Conservation (phyloP, 805 yeast genomes). For the Clavispora fructus region DNA sequence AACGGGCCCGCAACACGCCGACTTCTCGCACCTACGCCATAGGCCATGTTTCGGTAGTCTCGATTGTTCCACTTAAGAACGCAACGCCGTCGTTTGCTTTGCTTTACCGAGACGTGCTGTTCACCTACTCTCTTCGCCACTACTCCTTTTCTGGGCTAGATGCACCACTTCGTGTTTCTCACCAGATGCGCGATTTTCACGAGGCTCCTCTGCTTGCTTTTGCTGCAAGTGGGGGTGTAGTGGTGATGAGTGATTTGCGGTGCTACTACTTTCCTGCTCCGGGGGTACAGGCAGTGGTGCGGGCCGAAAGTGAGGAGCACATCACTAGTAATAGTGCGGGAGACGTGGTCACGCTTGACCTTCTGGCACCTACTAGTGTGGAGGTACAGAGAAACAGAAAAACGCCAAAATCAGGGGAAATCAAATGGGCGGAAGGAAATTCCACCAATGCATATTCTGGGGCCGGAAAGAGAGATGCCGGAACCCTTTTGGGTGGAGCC, state of each 20-base stretch:
- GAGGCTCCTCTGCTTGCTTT: conserved; percentile 25
- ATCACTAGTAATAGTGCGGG: not conserved
- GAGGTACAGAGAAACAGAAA: too few relatives aligned
- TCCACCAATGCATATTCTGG: too few relatives aligned
- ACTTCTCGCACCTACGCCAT: conserved; percentile 6
- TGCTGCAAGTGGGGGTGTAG: conserved; percentile 22
- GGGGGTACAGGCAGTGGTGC: not conserved
- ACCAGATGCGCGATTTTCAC: conserved; percentile 26
- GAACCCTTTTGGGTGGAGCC: not conserved
- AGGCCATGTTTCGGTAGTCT: conserved; percentile 10
- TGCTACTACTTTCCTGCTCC: conserved; percentile 24
- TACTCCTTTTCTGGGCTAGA: conserved; percentile 15
- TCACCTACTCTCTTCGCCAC: conserved; percentile 26
- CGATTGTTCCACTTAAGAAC: conserved; percentile 3
- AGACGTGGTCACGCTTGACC: conserved; percentile 6
- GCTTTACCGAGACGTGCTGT: conserved; percentile 30
- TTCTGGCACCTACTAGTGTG: not conserved
- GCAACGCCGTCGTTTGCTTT: conserved; percentile 17
- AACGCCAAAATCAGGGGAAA: too few relatives aligned
- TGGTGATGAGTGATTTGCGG: conserved; percentile 22
- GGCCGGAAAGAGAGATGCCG: conserved; percentile 8
- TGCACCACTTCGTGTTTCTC: conserved; percentile 6
- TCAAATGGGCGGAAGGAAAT: too few relatives aligned
- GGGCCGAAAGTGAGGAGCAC: not conserved
- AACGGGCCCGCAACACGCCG: not conserved